A percentile compares a stretch with the other conserved stretches of the same genome.
Evolutionary conservation across 306 rosid genomes (phyloP).

Genomic region (Dryas octopetala): DNA sequence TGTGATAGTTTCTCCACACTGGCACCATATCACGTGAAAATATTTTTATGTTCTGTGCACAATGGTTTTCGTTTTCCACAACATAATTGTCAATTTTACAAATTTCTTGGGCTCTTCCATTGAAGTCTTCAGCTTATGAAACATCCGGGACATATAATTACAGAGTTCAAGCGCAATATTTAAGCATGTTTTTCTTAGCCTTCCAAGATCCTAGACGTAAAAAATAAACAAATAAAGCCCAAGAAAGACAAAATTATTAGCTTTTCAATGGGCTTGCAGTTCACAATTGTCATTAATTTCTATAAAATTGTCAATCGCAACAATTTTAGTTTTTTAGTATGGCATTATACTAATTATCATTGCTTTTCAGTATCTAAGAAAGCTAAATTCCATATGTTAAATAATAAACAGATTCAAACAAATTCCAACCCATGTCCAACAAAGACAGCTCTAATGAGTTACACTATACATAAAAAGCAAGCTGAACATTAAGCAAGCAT

Average conservation of each 20-base stretch:
- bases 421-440: neutral
- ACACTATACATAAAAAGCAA: neutral
- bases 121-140: neutral
- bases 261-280: neutral
- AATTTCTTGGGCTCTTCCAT: neutral
- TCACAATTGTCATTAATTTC: neutral
- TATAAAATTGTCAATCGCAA: too few species aligned
- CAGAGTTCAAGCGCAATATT: neutral
- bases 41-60: neutral
- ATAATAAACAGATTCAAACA: neutral
- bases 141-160: neutral
- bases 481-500: neutral
- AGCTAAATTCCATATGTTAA: neutral
- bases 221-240: neutral
- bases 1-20: neutral
- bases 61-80: neutral
- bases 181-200: neutral
- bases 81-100: neutral
- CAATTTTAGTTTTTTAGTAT: neutral
- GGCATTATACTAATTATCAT: neutral
- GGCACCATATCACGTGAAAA: neutral
- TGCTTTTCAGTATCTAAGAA: neutral
- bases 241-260: neutral
- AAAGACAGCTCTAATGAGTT: neutral
- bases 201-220: neutral